A percentile compares a stretch with the other conserved stretches of the same genome.
Evolutionary conservation across 129 eudicot species (phyloP).

Genomic region (Ambrosia artemisiifolia): DNA sequence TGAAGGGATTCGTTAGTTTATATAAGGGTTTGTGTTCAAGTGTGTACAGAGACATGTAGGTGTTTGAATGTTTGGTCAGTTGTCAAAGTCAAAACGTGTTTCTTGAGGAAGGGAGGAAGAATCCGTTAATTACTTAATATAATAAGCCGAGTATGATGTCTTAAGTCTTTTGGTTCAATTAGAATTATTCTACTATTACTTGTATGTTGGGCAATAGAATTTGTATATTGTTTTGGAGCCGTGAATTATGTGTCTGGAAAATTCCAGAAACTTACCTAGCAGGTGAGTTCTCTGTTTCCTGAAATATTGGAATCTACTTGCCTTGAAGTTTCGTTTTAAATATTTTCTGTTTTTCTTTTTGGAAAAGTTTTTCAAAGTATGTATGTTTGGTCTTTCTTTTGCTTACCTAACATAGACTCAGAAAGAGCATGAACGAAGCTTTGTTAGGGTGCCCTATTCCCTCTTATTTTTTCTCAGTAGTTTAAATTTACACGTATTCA

Average conservation of each 20-base stretch:
- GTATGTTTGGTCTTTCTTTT: too few relatives aligned
- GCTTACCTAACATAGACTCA: too few relatives aligned
- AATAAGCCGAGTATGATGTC: neutral
- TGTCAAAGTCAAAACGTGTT: constrained; percentile 29
- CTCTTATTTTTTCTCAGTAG: too few relatives aligned
- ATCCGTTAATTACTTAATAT: neutral
- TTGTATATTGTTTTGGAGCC: neutral
- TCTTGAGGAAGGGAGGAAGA: constrained; percentile 17
- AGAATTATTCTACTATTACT: neutral
- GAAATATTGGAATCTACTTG: neutral
- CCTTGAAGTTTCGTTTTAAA: neutral
- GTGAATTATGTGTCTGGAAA: neutral
- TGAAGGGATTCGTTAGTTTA: constrained; percentile 3
- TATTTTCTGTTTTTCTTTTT: too few relatives aligned
- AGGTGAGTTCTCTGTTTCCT: neutral
- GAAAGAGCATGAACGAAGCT: too few relatives aligned
- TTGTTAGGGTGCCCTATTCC: too few relatives aligned
- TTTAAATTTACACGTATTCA: too few relatives aligned
- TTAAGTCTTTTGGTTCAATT: neutral
- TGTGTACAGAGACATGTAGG: neutral
- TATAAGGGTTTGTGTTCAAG: constrained; percentile 9
- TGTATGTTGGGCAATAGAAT: neutral
- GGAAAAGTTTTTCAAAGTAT: too few relatives aligned
- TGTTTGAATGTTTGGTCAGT: constrained; percentile 19
- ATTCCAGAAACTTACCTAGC: neutral